Base-by-base conservation (phyloP, 176 grass and related monocot genomes). In the Dendrocalamus sinicus region DNA sequence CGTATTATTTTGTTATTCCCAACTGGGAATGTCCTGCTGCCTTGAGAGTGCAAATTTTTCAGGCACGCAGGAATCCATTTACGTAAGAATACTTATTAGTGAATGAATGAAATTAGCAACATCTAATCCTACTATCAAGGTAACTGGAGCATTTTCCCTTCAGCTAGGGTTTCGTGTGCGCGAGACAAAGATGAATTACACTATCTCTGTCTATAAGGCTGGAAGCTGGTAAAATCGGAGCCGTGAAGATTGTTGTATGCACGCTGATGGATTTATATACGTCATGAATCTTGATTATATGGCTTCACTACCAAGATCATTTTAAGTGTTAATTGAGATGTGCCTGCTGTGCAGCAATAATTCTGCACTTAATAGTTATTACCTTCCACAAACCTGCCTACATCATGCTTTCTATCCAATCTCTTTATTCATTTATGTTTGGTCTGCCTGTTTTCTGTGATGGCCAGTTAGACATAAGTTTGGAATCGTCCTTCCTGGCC, bases 31-130 rank as follows among this genome's bases (percentile, higher is more conserved):
- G 9, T 61, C 22, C 40, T 86, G 16, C 19, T 57, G 35, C 26
- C 17, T 48, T 26, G 70, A 71, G 24, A 55, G 43, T 23, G 19
- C 52, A 24, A 22, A 86, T 0, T 20, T 65, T 58, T 47, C 19
- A 73, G 66, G 37, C 37, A 39, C 4, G 22, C 2, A 16, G 12
- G 16, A 13, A 55, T 58, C n/a, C 19, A 35, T 81, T 46, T 66
- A 55, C 24, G 22, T 67, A 32, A 45, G 0, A 59, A 68, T 59
- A 59, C 1, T 37, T 17, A 47, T 67, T 81, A 67, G 45, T 41
- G 40, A 46, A 23, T 54, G 47, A 65, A 87, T 74, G 19, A 58
- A 57, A 75, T 55, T 76, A 76, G 71, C 41, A 63, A 46, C 23
- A 24, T 17, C 52, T 55, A 61, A 17, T 68, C 6, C 54, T 74